These are phyloP conservation scores for Yarrowia porcina DNA, from an alignment of 805 yeast species.

Conservation along the genomic window DNA sequence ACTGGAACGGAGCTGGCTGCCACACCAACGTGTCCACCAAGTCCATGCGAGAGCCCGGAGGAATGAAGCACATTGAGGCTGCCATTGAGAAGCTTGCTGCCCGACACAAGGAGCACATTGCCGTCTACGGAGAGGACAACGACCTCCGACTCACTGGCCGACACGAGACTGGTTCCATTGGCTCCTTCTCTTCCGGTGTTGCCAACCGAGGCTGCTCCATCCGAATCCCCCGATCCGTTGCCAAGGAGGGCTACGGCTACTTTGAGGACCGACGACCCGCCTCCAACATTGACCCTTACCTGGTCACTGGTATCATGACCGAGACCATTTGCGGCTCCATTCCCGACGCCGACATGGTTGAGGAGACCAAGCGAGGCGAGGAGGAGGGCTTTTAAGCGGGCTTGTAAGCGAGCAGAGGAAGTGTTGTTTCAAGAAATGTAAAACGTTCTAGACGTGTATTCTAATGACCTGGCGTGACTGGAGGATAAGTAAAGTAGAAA, in stretches of 20 bases:
- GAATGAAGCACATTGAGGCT: constrained; percentile 88
- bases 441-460: constrained; percentile 15
- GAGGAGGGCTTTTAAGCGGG: background rate
- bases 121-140: constrained; percentile 92
- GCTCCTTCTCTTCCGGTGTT: constrained; percentile 90
- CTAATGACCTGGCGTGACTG: constrained; percentile 15
- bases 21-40: constrained; percentile 97
- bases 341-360: constrained; percentile 91
- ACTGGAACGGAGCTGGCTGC: constrained; percentile 99
- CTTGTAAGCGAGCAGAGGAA: background rate
- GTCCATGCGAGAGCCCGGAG: constrained; percentile 90
- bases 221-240: constrained; percentile 98
- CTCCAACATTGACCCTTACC: constrained; percentile 97
- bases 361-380: constrained; percentile 37
- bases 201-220: constrained; percentile 99
- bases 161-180: constrained; percentile 96
- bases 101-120: constrained; percentile 96
- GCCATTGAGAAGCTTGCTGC: constrained; percentile 90
- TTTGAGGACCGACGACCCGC: constrained; percentile 99
- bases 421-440: constrained; percentile 11
- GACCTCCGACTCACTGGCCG: constrained; percentile 95
- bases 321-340: constrained; percentile 95
- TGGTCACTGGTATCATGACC: constrained; percentile 96
- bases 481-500: constrained; percentile 19
- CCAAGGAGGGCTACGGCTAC: constrained; percentile 96